Evolutionary conservation across 495 filamentous ascomycete species (phyloP), one percentile per base, ranked within the genome.

Genomic region (Neohortaea acidophila): DNA sequence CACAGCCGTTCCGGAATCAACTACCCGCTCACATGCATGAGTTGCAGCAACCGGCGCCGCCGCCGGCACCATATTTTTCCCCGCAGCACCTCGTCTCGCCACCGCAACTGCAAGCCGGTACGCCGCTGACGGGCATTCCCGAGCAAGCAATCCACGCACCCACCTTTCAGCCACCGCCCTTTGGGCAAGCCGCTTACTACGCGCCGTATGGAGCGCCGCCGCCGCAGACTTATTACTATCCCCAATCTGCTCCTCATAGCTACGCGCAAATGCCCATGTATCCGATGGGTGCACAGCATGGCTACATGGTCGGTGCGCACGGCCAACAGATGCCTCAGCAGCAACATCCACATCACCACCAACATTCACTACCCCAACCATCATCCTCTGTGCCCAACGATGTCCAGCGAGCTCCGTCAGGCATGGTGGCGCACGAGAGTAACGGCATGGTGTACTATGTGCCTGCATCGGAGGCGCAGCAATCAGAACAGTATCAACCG

Each of bases 401-500:
- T 55, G 64, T 31, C 58, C 70, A 51, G 46, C 66, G 54, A 52
- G 58, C 32, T 11, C 70, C 73, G 39, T 56, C 71, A 6, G 78
- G 72, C 47, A 79, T 83, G 20, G 79, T 96, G 33, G 83, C 84
- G 2, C 86, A 94, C 53, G 89, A 96, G 60, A 72, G 75, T 46
- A 85, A 87, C 45, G 89, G 91, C 32, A 94, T 86, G 65, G 84
- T 93, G 3, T 96, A 93, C 57, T 99, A 93, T 55, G 85, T 84
- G 42, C 78, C 92, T 51, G 67, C 79, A 21, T 67, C 75, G 8
- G 79, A 89, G 55, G 62, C 84, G 40, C 62, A 53, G 61, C 37
- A 47, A 60, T 9, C 66, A 67, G 28, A 47, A 12, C 41, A 33
- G 31, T 50, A 45, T 27, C 42, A 45, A 22, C 47, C 47, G 3